Conservation (phyloP, 352 stramenopile genomes). For the Saprolegnia diclina region DNA sequence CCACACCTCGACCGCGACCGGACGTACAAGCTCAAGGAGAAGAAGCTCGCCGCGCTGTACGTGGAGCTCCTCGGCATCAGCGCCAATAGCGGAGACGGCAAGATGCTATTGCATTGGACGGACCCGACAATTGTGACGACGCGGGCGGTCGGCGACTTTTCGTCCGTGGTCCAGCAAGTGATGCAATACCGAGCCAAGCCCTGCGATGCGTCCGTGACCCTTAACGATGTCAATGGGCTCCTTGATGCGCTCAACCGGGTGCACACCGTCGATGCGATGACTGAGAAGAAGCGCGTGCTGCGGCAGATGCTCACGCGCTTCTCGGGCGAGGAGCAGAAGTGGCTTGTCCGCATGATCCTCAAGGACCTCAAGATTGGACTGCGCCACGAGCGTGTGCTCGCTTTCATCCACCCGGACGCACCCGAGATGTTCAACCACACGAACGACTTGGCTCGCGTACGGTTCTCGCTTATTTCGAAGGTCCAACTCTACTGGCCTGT, state of each 20-base stretch:
- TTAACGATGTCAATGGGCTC: conserved; percentile 55
- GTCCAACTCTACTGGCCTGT: too few species aligned
- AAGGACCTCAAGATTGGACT: conserved; percentile 84
- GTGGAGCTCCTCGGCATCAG: conserved; percentile 66
- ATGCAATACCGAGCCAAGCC: conserved; percentile 51
- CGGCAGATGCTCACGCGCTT: conserved; percentile 76
- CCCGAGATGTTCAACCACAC: conserved; percentile 86
- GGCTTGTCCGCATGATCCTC: conserved; percentile 74
- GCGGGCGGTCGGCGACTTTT: conserved; percentile 80
- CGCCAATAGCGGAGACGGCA: conserved; percentile 53
- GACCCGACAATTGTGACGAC: conserved; percentile 74
- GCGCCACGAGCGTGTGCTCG: conserved; percentile 70
- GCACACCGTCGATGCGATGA: conserved; percentile 37
- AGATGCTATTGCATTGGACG: conserved; percentile 77
- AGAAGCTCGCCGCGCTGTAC: conserved; percentile 79
- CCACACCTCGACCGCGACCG: conserved; percentile 78
- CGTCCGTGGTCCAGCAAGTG: conserved; percentile 64
- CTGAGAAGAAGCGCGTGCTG: conserved; percentile 47
- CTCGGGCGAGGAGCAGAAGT: conserved; percentile 71
- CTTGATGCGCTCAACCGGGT: conserved; percentile 44
- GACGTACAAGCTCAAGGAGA: conserved; percentile 84
- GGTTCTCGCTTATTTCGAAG: conserved; percentile 4
- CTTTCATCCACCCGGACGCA: conserved; percentile 74
- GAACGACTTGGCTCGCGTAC: conserved; percentile 52
- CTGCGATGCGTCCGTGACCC: conserved; percentile 37